phyloP scores from a whole-genome alignment of 2,329 filamentous ascomycete species.

The Helotiales sp. region DNA sequence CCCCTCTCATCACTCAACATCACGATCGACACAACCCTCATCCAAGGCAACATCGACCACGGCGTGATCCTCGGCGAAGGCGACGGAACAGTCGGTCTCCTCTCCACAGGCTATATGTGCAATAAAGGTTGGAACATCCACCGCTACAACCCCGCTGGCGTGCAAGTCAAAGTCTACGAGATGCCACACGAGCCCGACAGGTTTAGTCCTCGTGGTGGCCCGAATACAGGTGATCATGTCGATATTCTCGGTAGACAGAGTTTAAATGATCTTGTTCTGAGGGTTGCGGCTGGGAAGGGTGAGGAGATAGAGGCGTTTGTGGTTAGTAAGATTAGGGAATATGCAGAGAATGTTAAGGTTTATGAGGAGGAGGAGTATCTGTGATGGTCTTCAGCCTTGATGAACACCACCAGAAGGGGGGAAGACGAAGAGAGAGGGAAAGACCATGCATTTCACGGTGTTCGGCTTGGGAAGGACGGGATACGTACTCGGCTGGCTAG shows the following conservation, averaged over 20 bases:
- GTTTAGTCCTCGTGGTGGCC: constrained; percentile 80
- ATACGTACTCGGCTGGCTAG: neutral
- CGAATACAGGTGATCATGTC: constrained; percentile 85
- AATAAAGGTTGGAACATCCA: constrained; percentile 92
- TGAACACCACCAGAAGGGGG: neutral
- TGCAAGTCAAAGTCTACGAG: constrained; percentile 84
- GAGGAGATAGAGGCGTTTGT: constrained; percentile 78
- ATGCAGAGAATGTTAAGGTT: constrained; percentile 82
- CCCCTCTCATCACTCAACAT: constrained; percentile 72
- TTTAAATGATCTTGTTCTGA: constrained; percentile 87
- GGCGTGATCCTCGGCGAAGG: constrained; percentile 96
- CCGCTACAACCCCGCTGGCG: constrained; percentile 86
- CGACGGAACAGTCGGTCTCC: constrained; percentile 92
- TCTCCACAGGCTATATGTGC: constrained; percentile 96
- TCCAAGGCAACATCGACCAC: constrained; percentile 70
- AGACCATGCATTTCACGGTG: neutral
- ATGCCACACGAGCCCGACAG: constrained; percentile 96
- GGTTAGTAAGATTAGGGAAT: constrained; percentile 80
- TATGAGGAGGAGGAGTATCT: constrained; percentile 40
- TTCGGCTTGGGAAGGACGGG: neutral
- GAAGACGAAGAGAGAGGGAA: neutral
- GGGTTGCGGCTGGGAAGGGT: constrained; percentile 84
- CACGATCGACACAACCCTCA: constrained; percentile 71
- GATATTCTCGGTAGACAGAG: constrained; percentile 90
- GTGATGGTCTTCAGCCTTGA: neutral